Percentiles rank a stretch among this genome's conserved stretches.
phyloP scores from a whole-genome alignment of 164 flowering plant genomes.

The Malania oleifera region DNA sequence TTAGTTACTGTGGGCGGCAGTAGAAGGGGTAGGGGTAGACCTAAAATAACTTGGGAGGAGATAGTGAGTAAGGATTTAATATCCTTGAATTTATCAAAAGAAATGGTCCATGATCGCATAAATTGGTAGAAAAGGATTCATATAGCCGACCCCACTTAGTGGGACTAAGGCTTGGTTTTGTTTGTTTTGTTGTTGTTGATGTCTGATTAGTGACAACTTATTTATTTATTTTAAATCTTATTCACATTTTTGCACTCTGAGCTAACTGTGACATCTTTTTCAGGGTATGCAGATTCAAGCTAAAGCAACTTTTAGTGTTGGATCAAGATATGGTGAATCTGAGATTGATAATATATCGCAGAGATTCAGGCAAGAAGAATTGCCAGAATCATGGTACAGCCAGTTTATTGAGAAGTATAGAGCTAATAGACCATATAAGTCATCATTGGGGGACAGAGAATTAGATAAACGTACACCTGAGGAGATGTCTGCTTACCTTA shows the following conservation, averaged over 20 bases:
- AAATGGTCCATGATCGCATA: no score
- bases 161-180: no score
- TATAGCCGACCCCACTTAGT: no score
- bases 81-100: no score
- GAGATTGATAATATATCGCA: conserved; percentile 46
- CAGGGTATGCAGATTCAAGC: conserved; percentile 39
- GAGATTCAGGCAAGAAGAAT: conserved; percentile 46
- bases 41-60: no score
- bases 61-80: no score
- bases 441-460: conserved; percentile 48
- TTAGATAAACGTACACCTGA: conserved; percentile 70
- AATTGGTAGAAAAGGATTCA: no score
- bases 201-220: background rate
- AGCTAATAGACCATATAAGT: conserved; percentile 43
- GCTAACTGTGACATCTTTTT: conserved; percentile 11
- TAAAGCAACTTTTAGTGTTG: conserved; percentile 33
- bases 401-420: conserved; percentile 67
- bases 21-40: no score
- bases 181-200: no score
- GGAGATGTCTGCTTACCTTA: conserved; percentile 71
- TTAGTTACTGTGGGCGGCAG: no score
- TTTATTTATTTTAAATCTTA: background rate
- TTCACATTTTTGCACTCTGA: background rate
- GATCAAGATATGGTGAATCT: conserved; percentile 49
- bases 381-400: conserved; percentile 87